Conservation (phyloP, 495 filamentous ascomycete genomes). For the Daldinia caldariorum region DNA sequence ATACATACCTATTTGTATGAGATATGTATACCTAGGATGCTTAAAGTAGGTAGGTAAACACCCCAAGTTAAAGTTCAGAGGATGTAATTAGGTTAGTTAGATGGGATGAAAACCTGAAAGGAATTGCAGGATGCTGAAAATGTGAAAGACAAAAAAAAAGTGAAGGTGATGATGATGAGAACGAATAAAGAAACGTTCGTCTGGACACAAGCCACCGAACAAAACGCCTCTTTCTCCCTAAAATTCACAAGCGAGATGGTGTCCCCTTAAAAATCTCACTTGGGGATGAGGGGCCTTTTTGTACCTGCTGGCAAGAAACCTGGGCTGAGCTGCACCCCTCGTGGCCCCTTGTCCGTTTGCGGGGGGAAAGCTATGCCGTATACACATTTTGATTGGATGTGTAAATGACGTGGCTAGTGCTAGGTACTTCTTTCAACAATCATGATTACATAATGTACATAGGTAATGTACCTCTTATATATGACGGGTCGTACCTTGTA, state of each 20-base stretch:
- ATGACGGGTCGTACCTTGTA: too few species aligned
- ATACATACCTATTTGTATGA: too few species aligned
- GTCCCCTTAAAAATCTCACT: constrained; percentile 34
- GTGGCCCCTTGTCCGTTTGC: constrained; percentile 38
- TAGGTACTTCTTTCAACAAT: too few species aligned
- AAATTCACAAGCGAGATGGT: constrained; percentile 38
- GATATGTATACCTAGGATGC: too few species aligned
- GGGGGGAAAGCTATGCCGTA: constrained; percentile 31
- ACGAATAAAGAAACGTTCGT: constrained; percentile 15
- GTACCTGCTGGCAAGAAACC: constrained; percentile 40
- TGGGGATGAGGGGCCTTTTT: constrained; percentile 45
- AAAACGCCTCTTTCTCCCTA: constrained; percentile 31
- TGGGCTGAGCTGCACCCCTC: constrained; percentile 36
- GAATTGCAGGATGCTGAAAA: constrained; percentile 5
- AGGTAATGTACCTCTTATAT: not conserved
- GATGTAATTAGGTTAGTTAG: not conserved
- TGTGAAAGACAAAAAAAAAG: constrained; percentile 9
- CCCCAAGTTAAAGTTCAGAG: too few species aligned
- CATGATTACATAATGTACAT: too few species aligned
- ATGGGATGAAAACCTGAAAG: not conserved
- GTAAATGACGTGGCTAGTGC: constrained; percentile 17
- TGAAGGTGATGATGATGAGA: not conserved
- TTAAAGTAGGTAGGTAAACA: too few species aligned
- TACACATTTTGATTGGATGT: constrained; percentile 15
- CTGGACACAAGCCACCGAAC: constrained; percentile 24